These are phyloP conservation scores for Heteromeles arbutifolia DNA, from an alignment of 306 rosid genomes.

Conservation along the genomic window DNA sequence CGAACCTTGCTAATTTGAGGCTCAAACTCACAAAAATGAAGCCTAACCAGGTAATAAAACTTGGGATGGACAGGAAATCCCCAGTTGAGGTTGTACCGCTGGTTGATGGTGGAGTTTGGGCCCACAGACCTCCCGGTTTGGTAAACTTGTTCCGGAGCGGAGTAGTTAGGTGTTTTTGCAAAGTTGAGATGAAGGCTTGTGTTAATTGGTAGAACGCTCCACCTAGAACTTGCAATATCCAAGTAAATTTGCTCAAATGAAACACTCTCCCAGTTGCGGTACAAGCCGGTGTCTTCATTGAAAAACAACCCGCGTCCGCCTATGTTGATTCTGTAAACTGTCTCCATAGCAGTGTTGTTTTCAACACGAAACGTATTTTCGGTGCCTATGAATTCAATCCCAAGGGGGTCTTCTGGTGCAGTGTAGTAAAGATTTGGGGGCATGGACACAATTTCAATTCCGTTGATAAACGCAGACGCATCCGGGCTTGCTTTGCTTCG, in stretches of 20 bases:
- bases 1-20: accelerated
- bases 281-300: not conserved
- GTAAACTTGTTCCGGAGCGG: too few species aligned
- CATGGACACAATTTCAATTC: slow-evolving; percentile 17
- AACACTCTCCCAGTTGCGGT: slow-evolving; percentile 2
- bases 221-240: not conserved
- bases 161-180: too few species aligned
- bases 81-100: too few species aligned
- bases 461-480: slow-evolving; percentile 12
- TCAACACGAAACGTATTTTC: not conserved
- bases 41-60: too few species aligned
- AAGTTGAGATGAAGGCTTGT: not conserved
- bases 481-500: not conserved
- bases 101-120: accelerated
- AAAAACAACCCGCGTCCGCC: not conserved
- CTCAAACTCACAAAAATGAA: too few species aligned
- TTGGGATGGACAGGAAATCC: too few species aligned
- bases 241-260: not conserved
- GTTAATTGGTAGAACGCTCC: not conserved
- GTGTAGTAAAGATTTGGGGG: slow-evolving; percentile 13
- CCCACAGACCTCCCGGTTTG: too few species aligned
- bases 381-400: not conserved
- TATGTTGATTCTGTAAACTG: slow-evolving; percentile 5
- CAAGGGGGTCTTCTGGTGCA: too few species aligned
- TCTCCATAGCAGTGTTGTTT: slow-evolving; percentile 1